Evolutionary conservation across 306 rosid species (phyloP), one percentile per base, ranked within the genome.

Genomic region (Elaeagnus macrophylla): DNA sequence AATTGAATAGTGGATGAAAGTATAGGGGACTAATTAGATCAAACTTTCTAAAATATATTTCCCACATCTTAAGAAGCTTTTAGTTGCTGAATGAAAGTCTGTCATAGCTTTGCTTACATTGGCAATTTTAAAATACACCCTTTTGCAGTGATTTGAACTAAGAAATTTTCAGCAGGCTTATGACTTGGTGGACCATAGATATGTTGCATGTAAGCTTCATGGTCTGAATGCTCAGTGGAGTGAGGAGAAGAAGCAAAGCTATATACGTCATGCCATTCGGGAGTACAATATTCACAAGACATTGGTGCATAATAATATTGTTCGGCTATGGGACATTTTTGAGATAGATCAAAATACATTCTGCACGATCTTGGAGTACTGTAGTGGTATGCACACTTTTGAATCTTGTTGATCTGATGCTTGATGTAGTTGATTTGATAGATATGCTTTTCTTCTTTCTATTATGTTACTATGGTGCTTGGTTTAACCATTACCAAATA

Each of bases 181-280:
- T 70, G 99, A 93, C 71, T 84, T 93, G 88, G 83, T 85, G 67
- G 96, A 85, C 57, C 96, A 93, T 76, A 93, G 96, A 75, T 93
- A 93, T 8, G 96, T 93, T 66, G 99, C 99, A 2, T 93, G 99
- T 80, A 93, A 93, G 75, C 95, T 93, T 77, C 99, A 93, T 55
- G 99, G 99, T 73, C 77, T 93, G 73, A 88, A 93, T 79, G 94
- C 88, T 66, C 96, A 88, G 74, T 93, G 99, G 99, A 87, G 99
- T 64, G 99, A 93, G 77, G 99, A 84, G 81, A 93, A 88, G 94
- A 93, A 93, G 80, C 99, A 93, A 69, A 93, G 99, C 60, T 93
- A 93, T 77, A 88, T 88, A 62, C 79, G 96, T 32, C 99, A 93
- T 72, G 99, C 99, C 45, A 83, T 83, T 63, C 83, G 99, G 68